Evolutionary conservation across 345 rosid species (phyloP).

Genomic region (Euclidium syriacum): DNA sequence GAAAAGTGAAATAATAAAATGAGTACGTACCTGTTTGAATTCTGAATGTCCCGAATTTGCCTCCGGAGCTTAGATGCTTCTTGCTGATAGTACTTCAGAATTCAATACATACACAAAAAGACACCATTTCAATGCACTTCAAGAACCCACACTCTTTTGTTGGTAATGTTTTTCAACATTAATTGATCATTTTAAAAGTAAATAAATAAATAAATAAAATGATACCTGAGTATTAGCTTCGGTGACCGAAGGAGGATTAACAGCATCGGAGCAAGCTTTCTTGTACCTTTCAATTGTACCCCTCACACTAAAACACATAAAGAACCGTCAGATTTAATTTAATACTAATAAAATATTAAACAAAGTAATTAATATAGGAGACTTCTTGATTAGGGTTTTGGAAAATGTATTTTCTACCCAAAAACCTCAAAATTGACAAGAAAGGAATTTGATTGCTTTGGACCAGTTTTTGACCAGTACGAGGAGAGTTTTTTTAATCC

Average conservation of each 20-base stretch:
- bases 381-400: not conserved
- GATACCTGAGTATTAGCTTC: constrained; percentile 90
- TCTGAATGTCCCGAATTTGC: constrained; percentile 74
- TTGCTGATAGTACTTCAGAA: constrained; percentile 73
- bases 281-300: constrained; percentile 89
- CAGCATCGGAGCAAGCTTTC: constrained; percentile 61
- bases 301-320: constrained; percentile 44
- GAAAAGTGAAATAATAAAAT: not conserved
- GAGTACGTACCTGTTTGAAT: constrained; percentile 70
- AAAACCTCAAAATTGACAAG: constrained; percentile 18
- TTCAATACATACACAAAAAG: constrained; percentile 17
- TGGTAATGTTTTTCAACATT: not conserved
- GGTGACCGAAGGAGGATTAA: constrained; percentile 58
- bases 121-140: not conserved
- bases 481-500: not conserved
- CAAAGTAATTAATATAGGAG: not conserved
- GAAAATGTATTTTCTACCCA: not conserved
- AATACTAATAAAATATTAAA: not conserved
- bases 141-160: constrained; percentile 2
- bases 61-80: constrained; percentile 83
- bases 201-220: not conserved
- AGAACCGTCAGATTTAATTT: not conserved
- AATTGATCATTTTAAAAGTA: not conserved
- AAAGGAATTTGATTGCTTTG: constrained; percentile 1
- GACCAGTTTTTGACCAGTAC: constrained; percentile 2